These are phyloP conservation scores for Penstemon eatonii DNA, from an alignment of 257 asterid species.

Conservation along the genomic window DNA sequence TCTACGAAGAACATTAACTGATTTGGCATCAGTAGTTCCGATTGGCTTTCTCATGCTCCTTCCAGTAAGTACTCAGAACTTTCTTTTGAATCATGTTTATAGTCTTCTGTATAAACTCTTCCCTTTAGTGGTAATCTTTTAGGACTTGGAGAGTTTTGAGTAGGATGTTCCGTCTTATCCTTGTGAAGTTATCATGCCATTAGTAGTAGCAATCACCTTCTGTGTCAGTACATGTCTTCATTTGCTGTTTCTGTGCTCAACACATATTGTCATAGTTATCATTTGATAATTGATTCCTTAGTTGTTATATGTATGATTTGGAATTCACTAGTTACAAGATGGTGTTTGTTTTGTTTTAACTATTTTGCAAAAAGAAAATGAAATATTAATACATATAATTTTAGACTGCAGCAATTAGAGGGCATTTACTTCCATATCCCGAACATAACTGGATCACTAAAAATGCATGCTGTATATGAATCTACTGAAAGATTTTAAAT, in stretches of 20 bases:
- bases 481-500: not conserved
- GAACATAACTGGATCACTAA: not conserved
- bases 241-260: not conserved
- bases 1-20: conserved; percentile 85
- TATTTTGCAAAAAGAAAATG: not conserved
- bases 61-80: conserved; percentile 60
- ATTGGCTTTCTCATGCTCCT: conserved; percentile 97
- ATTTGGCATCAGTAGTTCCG: conserved; percentile 93
- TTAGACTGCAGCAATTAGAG: not conserved
- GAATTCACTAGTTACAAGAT: not conserved
- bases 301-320: not conserved
- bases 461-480: not conserved
- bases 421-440: not conserved
- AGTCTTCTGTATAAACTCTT: not conserved
- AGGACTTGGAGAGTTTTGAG: conserved; percentile 1
- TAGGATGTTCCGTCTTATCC: not conserved
- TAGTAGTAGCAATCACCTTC: not conserved
- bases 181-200: conserved; percentile 2
- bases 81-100: conserved; percentile 13
- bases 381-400: not conserved
- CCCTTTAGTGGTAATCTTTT: not conserved
- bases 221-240: not conserved
- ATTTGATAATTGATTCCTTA: not conserved
- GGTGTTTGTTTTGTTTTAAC: not conserved
- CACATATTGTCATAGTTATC: not conserved